These are phyloP conservation scores for Trichophyton simii DNA, from an alignment of 2,329 filamentous ascomycete species.

Conservation along the genomic window DNA sequence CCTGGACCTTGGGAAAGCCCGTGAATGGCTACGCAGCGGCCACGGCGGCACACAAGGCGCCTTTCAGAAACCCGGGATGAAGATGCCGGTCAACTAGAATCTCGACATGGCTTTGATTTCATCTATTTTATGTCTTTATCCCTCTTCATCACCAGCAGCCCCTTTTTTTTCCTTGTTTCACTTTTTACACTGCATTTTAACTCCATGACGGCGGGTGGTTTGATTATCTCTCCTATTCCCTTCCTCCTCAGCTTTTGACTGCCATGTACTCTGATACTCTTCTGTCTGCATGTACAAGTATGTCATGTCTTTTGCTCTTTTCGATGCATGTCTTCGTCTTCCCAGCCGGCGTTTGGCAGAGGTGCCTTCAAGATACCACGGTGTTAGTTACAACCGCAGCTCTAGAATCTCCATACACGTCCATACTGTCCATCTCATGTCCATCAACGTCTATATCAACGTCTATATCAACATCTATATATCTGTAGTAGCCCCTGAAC, in stretches of 20 bases:
- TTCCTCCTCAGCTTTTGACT: neutral
- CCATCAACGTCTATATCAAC: neutral
- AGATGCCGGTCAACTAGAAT: neutral
- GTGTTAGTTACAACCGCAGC: neutral
- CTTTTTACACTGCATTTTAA: neutral
- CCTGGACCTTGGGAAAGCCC: constrained; percentile 20
- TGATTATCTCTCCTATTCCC: neutral
- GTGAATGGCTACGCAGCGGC: constrained; percentile 11
- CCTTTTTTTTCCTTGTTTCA: neutral
- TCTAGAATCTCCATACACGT: neutral
- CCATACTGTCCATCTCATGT: neutral
- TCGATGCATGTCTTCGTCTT: neutral
- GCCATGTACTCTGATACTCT: neutral
- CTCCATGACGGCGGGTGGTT: neutral
- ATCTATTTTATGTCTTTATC: neutral
- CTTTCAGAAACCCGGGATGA: neutral
- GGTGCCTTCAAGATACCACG: neutral
- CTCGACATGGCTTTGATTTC: neutral
- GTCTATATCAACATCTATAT: neutral
- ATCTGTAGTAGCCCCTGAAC: too few relatives aligned
- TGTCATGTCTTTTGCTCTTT: neutral
- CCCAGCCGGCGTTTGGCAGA: neutral
- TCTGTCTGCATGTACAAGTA: neutral
- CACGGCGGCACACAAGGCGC: neutral
- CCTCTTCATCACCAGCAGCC: neutral